Evolutionary conservation across 495 filamentous ascomycete genomes (phyloP).

Genomic region (Hypoxylon crocopeplum): DNA sequence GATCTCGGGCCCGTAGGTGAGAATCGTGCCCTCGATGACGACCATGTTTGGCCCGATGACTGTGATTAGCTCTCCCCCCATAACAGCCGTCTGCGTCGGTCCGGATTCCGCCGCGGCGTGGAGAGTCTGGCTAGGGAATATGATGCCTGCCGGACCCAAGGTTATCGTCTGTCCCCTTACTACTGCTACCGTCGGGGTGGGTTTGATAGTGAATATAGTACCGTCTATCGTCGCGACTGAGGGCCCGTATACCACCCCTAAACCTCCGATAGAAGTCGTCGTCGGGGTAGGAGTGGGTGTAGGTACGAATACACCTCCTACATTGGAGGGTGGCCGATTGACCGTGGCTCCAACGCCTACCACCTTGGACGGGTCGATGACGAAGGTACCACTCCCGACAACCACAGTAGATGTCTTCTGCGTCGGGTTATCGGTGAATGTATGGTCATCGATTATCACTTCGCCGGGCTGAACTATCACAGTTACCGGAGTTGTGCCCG

Average conservation of each 20-base stretch:
- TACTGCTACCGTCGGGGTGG: constrained; percentile 42
- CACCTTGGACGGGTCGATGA: constrained; percentile 49
- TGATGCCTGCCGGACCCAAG: constrained; percentile 53
- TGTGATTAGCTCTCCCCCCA: constrained; percentile 55
- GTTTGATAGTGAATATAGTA: constrained; percentile 51
- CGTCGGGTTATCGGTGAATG: constrained; percentile 46
- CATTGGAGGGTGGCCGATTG: constrained; percentile 37
- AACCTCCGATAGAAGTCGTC: constrained; percentile 45
- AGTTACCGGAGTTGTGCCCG: constrained; percentile 37
- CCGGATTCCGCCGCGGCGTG: constrained; percentile 33
- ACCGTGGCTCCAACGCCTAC: constrained; percentile 51
- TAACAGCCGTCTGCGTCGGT: constrained; percentile 52
- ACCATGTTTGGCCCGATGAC: constrained; percentile 51
- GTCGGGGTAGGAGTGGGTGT: constrained; percentile 43
- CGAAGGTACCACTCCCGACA: constrained; percentile 50
- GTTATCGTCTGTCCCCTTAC: constrained; percentile 55
- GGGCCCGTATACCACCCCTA: constrained; percentile 51
- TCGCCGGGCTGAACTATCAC: constrained; percentile 48
- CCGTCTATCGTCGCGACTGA: constrained; percentile 54
- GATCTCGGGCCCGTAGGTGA: constrained; percentile 45
- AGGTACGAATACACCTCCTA: constrained; percentile 30
- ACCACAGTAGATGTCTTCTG: constrained; percentile 47
- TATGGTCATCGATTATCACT: constrained; percentile 52
- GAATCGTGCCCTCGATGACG: constrained; percentile 52
- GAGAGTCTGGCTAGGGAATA: constrained; percentile 46